Evolutionary conservation across 2,329 filamentous ascomycete species (phyloP).

Genomic region (Huntiella moniliformis): DNA sequence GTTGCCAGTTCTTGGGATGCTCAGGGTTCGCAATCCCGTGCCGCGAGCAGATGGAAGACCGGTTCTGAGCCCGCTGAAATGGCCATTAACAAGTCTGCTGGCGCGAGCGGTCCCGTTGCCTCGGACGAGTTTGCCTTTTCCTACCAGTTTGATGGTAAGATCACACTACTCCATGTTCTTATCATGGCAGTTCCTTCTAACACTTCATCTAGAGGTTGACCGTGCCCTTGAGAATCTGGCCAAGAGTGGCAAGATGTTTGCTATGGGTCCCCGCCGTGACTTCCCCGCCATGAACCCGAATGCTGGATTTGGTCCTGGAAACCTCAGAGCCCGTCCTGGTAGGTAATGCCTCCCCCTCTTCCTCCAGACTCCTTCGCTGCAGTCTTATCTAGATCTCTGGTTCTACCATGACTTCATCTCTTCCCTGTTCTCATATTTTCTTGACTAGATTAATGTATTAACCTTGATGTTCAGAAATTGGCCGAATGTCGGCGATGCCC

Average conservation of each 20-base stretch:
- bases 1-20: slow-evolving; percentile 23
- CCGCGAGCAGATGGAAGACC: slow-evolving; percentile 12
- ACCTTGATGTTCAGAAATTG: slow-evolving; percentile 32
- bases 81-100: slow-evolving; percentile 23
- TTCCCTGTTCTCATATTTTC: too few species aligned
- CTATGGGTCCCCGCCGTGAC: slow-evolving; percentile 56
- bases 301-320: slow-evolving; percentile 20
- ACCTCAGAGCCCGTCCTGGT: slow-evolving; percentile 16
- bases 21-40: slow-evolving; percentile 25
- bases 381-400: too few species aligned
- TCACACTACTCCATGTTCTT: too few species aligned
- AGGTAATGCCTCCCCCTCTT: slow-evolving; percentile 14
- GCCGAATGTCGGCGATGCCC: slow-evolving; percentile 33
- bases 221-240: slow-evolving; percentile 86
- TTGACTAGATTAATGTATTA: too few species aligned
- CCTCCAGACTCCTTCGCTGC: background rate
- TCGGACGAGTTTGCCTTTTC: slow-evolving; percentile 68
- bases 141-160: slow-evolving; percentile 75
- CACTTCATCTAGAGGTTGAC: slow-evolving; percentile 55
- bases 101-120: slow-evolving; percentile 54
- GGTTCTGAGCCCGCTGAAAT: slow-evolving; percentile 2
- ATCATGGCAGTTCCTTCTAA: background rate
- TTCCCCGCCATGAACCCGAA: slow-evolving; percentile 41
- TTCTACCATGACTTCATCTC: too few species aligned
- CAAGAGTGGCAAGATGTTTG: slow-evolving; percentile 91